Base-by-base conservation (phyloP, 805 yeast species). In the Metschnikowia similis region DNA sequence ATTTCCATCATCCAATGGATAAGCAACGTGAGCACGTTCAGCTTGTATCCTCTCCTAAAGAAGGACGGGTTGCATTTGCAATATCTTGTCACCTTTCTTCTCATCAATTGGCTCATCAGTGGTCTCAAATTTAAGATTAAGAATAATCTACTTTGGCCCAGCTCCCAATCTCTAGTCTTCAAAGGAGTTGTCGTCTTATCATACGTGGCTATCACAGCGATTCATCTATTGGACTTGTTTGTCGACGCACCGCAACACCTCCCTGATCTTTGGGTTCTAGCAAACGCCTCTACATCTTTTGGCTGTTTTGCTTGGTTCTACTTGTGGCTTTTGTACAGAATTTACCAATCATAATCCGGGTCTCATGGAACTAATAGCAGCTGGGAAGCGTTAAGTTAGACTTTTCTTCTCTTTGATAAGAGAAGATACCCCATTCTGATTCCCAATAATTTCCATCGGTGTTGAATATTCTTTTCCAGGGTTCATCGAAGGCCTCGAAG, bases 221-320 rank as follows among this genome's bases (percentile, higher is more conserved):
- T 84, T 29, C 91, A 85, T 56, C 44, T 75, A 0, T 63, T 80
- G 7, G 96, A 90, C 49, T 59, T 65, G 35, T 57, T 66, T 21
- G 50, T 76, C 8, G 57, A 54, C 0, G 83, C 95, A 1, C 89
- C 92, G 1, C 53, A 64, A 1, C 63, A 66, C 35, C 85, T 82
- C 54, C 97, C 97, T 1, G 97, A 94, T 65, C 57, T 94, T 5
- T 89, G 94, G 91, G 88, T 88, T 0, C 75, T 92, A 26, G 77
- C 82, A 3, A 94, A 94, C 61, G 82, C 85, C 38, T 60, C 84
- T 0, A 60, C 90, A 3, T 85, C 94, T 0, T 90, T 89, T 62
- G 85, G 79, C 0, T 87, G 90, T 51, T 92, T 91, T 59, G 63
- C 69, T 0, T 60, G 86, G 41, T 88, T 88, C 59, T 91, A 90